These are phyloP conservation scores for Picea abies DNA, from an alignment of 83 land plant species.

Conservation along the genomic window DNA sequence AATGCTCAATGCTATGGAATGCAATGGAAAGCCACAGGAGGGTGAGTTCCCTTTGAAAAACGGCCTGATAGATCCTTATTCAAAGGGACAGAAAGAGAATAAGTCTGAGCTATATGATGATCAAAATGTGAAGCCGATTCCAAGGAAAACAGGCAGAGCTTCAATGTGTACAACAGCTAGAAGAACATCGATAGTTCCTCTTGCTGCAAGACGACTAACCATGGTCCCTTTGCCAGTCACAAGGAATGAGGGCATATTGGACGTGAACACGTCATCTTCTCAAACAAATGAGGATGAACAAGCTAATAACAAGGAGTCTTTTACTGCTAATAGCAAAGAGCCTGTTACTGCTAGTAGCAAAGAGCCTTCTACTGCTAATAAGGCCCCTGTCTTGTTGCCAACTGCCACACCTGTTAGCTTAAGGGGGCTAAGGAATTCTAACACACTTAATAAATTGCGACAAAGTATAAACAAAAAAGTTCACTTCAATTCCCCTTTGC, in stretches of 20 bases:
- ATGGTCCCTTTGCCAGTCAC: constrained; percentile 46
- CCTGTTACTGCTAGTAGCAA: not conserved
- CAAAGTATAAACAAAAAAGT: constrained; percentile 67
- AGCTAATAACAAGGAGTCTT: constrained; percentile 1
- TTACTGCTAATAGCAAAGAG: not conserved
- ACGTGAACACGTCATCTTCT: not conserved
- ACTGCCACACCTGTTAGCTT: constrained; percentile 28
- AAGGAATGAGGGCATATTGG: not conserved
- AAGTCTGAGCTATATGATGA: constrained; percentile 35
- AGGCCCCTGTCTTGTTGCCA: constrained; percentile 9
- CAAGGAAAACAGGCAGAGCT: constrained; percentile 45
- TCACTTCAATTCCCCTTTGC: constrained; percentile 16
- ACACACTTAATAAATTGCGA: constrained; percentile 41
- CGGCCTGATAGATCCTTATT: not conserved
- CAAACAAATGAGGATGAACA: constrained; percentile 10
- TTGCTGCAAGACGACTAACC: constrained; percentile 43
- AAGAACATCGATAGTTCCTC: constrained; percentile 18
- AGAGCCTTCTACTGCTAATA: not conserved
- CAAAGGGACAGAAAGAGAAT: constrained; percentile 23
- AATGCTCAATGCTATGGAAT: not conserved
- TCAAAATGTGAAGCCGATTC: constrained; percentile 18
- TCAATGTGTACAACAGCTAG: constrained; percentile 43
- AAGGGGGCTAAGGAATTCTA: constrained; percentile 22
- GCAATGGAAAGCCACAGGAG: constrained; percentile 4
- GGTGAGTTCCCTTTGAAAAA: not conserved